Percentiles rank a stretch among this genome's conserved stretches.
Evolutionary conservation across 805 yeast genomes (phyloP).

Genomic region (Debaryomyces tyrocola): DNA sequence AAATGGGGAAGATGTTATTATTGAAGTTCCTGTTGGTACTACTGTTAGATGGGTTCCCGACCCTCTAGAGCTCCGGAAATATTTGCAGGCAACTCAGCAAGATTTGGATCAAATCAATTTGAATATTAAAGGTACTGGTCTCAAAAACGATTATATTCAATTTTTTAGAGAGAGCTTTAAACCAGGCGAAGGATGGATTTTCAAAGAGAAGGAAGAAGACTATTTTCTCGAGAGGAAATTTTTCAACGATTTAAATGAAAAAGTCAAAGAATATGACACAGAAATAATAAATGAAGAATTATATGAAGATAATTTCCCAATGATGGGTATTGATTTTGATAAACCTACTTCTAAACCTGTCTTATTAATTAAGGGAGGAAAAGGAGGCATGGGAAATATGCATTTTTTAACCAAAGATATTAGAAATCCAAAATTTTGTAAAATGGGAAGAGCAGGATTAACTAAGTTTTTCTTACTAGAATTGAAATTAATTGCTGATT

Average conservation of each 20-base stretch:
- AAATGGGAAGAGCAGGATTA: slow-evolving; percentile 71
- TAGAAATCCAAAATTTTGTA: slow-evolving; percentile 88
- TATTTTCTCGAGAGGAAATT: slow-evolving; percentile 66
- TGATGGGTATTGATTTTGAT: slow-evolving; percentile 75
- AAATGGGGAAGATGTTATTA: slow-evolving; percentile 72
- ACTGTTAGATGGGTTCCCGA: slow-evolving; percentile 81
- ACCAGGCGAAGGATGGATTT: slow-evolving; percentile 87
- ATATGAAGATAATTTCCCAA: slow-evolving; percentile 67
- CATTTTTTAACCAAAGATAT: slow-evolving; percentile 82
- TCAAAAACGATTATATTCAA: slow-evolving; percentile 37
- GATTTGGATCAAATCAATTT: slow-evolving; percentile 24
- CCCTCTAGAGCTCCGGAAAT: slow-evolving; percentile 48
- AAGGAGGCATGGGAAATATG: slow-evolving; percentile 96
- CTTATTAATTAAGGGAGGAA: slow-evolving; percentile 77
- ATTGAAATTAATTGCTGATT: slow-evolving; percentile 83
- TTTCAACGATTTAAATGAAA: slow-evolving; percentile 62
- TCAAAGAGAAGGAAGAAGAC: slow-evolving; percentile 73
- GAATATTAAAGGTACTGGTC: slow-evolving; percentile 29
- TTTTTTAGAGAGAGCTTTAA: slow-evolving; percentile 59
- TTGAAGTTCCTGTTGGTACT: slow-evolving; percentile 93
- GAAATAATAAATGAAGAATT: slow-evolving; percentile 59
- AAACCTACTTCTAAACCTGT: slow-evolving; percentile 65
- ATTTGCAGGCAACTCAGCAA: slow-evolving; percentile 13
- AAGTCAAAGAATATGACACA: slow-evolving; percentile 65
- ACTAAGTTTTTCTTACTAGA: slow-evolving; percentile 74